phyloP scores from a whole-genome alignment of 1,284 basidiomycete genomes.

The Boletus sp. region DNA sequence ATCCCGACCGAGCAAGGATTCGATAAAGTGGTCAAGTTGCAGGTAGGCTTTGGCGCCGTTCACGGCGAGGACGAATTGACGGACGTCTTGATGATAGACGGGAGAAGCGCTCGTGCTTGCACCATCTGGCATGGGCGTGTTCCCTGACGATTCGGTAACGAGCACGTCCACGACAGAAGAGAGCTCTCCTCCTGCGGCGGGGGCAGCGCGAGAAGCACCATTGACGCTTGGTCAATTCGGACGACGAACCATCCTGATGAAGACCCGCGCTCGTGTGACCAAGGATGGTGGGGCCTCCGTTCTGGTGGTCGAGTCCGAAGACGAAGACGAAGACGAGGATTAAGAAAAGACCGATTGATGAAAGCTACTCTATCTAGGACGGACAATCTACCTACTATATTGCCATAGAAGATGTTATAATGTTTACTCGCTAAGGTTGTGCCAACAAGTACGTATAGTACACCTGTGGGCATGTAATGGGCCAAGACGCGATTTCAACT shows the following conservation, averaged over 20 bases:
- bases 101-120: conserved; percentile 59
- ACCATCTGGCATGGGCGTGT: conserved; percentile 48
- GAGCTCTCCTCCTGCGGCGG: too few relatives aligned
- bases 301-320: conserved; percentile 35
- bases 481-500: conserved; percentile 8
- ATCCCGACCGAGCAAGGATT: conserved; percentile 51
- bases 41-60: conserved; percentile 37
- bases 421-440: too few relatives aligned
- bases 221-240: conserved; percentile 37
- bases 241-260: conserved; percentile 49
- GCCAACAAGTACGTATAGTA: too few relatives aligned
- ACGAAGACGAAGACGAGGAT: neutral
- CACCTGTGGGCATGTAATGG: too few relatives aligned
- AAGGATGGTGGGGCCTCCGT: conserved; percentile 59
- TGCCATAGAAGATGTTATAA: too few relatives aligned
- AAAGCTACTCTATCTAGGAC: too few relatives aligned
- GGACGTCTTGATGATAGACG: conserved; percentile 36
- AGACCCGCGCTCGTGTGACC: conserved; percentile 53
- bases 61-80: neutral
- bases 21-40: conserved; percentile 55
- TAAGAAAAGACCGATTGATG: neutral
- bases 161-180: neutral
- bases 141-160: conserved; percentile 10
- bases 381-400: too few relatives aligned
- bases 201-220: neutral